Percentiles rank a stretch among this genome's conserved stretches.
phyloP scores from a whole-genome alignment of 306 rosid genomes.

The Castanea mollissima region DNA sequence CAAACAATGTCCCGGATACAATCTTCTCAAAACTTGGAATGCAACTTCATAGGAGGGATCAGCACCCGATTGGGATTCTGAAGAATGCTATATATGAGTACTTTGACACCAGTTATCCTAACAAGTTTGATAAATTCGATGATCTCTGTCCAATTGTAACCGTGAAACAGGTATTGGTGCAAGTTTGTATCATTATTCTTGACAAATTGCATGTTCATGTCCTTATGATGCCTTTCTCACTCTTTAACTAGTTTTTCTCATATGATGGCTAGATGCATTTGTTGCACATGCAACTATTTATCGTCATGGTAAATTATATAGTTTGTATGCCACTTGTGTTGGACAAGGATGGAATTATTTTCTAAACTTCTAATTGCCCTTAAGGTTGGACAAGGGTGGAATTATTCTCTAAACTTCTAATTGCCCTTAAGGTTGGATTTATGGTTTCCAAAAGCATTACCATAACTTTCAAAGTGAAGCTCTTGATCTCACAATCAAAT shows the following conservation, averaged over 20 bases:
- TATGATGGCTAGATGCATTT: background rate
- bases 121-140: constrained; percentile 81
- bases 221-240: background rate
- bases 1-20: constrained; percentile 87
- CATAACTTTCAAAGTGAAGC: background rate
- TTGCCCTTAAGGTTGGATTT: background rate
- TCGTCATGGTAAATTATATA: background rate
- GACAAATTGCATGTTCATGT: background rate
- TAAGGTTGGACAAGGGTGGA: background rate
- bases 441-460: background rate
- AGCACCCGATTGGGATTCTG: constrained; percentile 86
- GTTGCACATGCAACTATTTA: background rate
- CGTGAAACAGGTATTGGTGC: constrained; percentile 60
- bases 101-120: constrained; percentile 68
- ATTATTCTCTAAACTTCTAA: background rate
- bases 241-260: constrained; percentile 4
- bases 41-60: constrained; percentile 91
- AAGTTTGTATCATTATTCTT: constrained; percentile 2
- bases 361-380: background rate
- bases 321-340: background rate
- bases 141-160: constrained; percentile 79
- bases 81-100: constrained; percentile 83
- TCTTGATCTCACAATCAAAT: background rate
- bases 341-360: background rate
- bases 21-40: constrained; percentile 83